These are phyloP conservation scores for Backusella sp. DNA, from an alignment of 192 early-diverging fungal genomes.

Conservation along the genomic window DNA sequence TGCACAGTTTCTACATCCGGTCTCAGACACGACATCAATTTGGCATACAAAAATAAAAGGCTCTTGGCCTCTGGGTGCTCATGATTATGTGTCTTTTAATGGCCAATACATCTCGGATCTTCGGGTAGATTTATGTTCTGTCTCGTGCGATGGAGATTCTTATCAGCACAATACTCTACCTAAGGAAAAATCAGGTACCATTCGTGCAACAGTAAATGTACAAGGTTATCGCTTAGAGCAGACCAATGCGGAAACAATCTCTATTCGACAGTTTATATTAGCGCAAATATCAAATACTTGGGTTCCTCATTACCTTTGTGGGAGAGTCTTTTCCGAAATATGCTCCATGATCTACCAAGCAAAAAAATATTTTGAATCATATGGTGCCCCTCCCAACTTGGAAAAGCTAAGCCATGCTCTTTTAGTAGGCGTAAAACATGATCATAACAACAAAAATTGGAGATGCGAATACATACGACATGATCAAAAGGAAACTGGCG, in stretches of 20 bases:
- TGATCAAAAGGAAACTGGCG: background rate
- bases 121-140: conserved; percentile 20
- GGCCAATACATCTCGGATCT: conserved; percentile 17
- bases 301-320: background rate
- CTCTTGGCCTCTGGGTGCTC: conserved; percentile 36
- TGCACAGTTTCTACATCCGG: conserved; percentile 32
- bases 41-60: conserved; percentile 43
- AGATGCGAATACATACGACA: conserved; percentile 28
- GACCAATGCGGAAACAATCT: conserved; percentile 17
- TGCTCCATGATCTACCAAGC: background rate
- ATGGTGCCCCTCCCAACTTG: conserved; percentile 29
- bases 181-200: conserved; percentile 19
- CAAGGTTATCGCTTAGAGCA: conserved; percentile 30
- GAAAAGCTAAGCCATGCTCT: conserved; percentile 11
- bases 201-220: conserved; percentile 20
- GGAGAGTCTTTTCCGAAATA: background rate
- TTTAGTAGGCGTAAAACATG: conserved; percentile 15
- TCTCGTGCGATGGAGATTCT: conserved; percentile 18
- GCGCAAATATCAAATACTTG: conserved; percentile 17
- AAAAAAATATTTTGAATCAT: conserved; percentile 9
- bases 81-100: conserved; percentile 20
- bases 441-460: conserved; percentile 27
- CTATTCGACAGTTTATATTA: conserved; percentile 38
- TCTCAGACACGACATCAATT: conserved; percentile 38
- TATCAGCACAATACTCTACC: conserved; percentile 21